Evolutionary conservation across 371 early-diverging fungal genomes (phyloP), one percentile per base, ranked within the genome.

Genomic region (Saksenaea oblongispora): DNA sequence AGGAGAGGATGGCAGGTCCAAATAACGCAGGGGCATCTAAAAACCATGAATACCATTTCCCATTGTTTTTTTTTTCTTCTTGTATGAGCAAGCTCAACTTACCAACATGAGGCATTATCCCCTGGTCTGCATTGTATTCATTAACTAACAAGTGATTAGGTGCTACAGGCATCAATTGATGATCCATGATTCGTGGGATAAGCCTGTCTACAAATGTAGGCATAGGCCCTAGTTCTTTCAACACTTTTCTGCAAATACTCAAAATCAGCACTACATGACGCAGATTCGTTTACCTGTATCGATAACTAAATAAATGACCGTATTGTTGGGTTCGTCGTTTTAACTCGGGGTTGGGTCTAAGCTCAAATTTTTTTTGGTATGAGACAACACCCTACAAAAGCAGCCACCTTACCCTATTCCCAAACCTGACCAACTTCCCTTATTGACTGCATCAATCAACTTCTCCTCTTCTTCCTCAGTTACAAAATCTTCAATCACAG

Each of bases 111-210:
- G 82, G 82, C 82, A 82, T 82, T 54, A 82, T 84, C 66, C 90
- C 92, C 72, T 92, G 92, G 2, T 89, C 90, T 8, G 74, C 71
- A 57, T 88, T 78, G 58, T 92, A 92, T 69, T 92, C 90, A 67
- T 90, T 91, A 8, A 89, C 79, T n/a, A 89, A 71, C 26, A 88
- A 64, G 62, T 84, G 85, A 63, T 91, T 87, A 3, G 88, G 89
- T 15, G 63, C 62, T 11, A 69, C 54, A 7, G 66, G 66, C 73
- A 82, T 84, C 34, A 80, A 58, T 8, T 58, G 22, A 41, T 70
- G 58, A 34, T 72, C 70, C 70, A 72, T 76, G 18, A 82, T 75
- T 18, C 88, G 84, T 27, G 62, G 61, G 24, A 82, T 78, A 54
- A 87, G 47, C 27, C 65, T 59, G 5, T 63, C 55, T 18, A 81